Percentiles rank a stretch among this genome's conserved stretches.
Evolutionary conservation across 2,329 filamentous ascomycete genomes (phyloP).

Genomic region (Aspergillus versicolor): DNA sequence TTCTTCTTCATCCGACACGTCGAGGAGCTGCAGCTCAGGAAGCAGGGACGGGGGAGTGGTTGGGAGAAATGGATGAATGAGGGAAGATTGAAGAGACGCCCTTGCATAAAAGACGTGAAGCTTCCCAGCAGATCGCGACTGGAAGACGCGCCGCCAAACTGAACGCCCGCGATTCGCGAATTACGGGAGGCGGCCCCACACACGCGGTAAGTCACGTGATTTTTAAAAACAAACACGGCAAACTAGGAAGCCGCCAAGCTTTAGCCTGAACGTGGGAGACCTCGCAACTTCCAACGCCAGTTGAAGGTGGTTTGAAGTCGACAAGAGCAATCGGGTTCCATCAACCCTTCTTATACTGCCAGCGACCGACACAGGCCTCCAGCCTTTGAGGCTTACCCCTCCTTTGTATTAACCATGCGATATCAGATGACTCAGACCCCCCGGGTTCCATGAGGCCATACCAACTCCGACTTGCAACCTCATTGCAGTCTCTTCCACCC

Average conservation of each 20-base stretch:
- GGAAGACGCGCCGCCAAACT: constrained; percentile 40
- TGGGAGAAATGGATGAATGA: constrained; percentile 17
- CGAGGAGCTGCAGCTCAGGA: constrained; percentile 17
- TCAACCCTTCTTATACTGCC: constrained; percentile 3
- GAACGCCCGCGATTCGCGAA: constrained; percentile 33
- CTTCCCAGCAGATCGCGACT: constrained; percentile 29
- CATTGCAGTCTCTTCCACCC: neutral
- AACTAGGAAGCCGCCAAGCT: constrained; percentile 22
- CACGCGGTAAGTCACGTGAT: too few species aligned
- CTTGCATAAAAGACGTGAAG: constrained; percentile 33
- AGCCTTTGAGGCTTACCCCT: neutral
- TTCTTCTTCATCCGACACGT: constrained; percentile 10
- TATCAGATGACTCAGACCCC: constrained; percentile 6
- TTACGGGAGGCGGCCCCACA: neutral
- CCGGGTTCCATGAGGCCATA: neutral
- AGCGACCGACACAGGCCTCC: neutral
- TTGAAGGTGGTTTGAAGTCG: constrained; percentile 4
- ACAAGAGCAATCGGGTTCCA: neutral
- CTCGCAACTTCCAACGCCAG: neutral
- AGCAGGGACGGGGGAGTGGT: constrained; percentile 17
- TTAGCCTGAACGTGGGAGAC: neutral
- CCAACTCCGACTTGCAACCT: neutral
- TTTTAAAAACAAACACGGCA: constrained; percentile 25
- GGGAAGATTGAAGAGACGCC: constrained; percentile 24
- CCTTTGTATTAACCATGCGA: neutral